phyloP scores from a whole-genome alignment of 1,284 basidiomycete genomes.

The Rhizopogon parksii region DNA sequence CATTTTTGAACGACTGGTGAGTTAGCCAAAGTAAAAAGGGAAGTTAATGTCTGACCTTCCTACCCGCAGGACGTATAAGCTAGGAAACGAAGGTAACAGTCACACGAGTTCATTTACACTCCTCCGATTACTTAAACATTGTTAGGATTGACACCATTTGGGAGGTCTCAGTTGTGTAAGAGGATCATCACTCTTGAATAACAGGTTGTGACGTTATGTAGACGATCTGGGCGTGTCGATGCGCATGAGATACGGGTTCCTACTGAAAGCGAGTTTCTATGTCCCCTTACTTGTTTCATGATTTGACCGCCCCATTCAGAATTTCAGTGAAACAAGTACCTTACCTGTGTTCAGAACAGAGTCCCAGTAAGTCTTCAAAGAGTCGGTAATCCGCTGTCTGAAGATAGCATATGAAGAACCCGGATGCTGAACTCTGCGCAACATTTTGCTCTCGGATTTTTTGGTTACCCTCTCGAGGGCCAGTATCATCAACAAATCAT shows the following conservation, averaged over 20 bases:
- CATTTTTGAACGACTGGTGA: conserved; percentile 69
- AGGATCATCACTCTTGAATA: conserved; percentile 7
- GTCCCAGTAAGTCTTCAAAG: conserved; percentile 50
- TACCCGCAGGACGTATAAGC: conserved; percentile 57
- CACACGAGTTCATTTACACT: not conserved
- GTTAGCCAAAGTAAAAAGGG: conserved; percentile 10
- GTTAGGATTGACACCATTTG: conserved; percentile 68
- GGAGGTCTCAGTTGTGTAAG: conserved; percentile 67
- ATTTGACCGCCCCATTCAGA: conserved; percentile 32
- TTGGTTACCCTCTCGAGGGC: conserved; percentile 67
- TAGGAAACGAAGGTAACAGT: conserved; percentile 59
- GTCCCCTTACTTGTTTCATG: not conserved
- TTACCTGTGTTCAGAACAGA: conserved; percentile 81
- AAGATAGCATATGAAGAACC: conserved; percentile 37
- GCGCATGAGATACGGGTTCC: conserved; percentile 69
- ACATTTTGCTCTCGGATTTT: conserved; percentile 81
- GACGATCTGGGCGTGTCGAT: conserved; percentile 63
- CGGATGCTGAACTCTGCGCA: conserved; percentile 75
- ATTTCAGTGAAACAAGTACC: conserved; percentile 63
- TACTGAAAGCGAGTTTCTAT: conserved; percentile 44
- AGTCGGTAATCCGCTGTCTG: not conserved
- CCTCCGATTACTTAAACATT: conserved; percentile 5
- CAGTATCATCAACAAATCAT: conserved; percentile 77
- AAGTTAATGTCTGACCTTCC: not conserved
- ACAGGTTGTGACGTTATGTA: conserved; percentile 19